Evolutionary conservation across 2,329 filamentous ascomycete genomes (phyloP), one percentile per base, ranked within the genome.

Genomic region (Epichloe elymi): DNA sequence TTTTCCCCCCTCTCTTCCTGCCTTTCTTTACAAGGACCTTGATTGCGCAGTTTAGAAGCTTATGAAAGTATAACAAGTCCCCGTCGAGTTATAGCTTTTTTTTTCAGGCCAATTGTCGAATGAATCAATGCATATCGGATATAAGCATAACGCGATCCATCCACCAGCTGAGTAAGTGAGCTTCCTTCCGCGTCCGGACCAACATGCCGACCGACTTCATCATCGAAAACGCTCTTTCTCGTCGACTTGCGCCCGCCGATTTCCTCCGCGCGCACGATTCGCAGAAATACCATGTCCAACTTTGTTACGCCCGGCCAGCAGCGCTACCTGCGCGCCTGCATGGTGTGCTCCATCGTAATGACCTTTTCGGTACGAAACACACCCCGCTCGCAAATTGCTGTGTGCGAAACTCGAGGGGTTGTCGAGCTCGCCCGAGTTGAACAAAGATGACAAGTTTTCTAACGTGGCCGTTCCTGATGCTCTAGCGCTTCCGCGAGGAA

Each of bases 291-390:
- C 17, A 45, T 55, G 51, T 53, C 56, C 42, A 85, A 82, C 67
- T 89, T 81, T 67, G 83, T 89, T 55, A 71, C 85, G 15, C 78
- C 86, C 6, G 77, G 75, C 65, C 86, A 93, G 70, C 82, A 85
- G 72, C 87, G 90, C 70, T 83, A 87, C 66, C 79, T 95, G 59
- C 90, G 93, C 70, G 93, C 93, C 63, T 98, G 93, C 76, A 96
- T 98, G 89, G 88, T 97, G 60, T 98, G 93, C 80, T 91, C 88
- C 50, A 86, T 97, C 65, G 88, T 97, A 57, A 88, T 91, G 75
- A 84, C 86, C 54, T 82, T 84, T 63, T 76, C 76, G 58, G 86
- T 89, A 73, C 59, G 78, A 66, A 46, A 30, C 14, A 38, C 12
- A 19, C 17, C 44, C 44, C 17, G 7, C 8, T 30, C 26, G 26